Conservation (phyloP, 306 rosid genomes). For the Malus asiatica region DNA sequence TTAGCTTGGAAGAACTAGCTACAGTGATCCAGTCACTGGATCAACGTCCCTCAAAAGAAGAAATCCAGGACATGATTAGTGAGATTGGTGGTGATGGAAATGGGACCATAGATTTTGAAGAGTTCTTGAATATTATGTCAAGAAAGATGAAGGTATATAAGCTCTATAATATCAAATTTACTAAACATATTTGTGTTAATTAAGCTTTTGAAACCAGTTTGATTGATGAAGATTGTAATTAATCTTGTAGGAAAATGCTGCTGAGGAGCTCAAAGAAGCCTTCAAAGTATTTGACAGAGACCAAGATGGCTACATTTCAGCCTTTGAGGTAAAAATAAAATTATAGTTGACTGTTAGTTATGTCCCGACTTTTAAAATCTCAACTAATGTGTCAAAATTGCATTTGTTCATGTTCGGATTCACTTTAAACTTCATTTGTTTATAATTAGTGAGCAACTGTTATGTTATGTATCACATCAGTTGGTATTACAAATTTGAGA, state of each 20-base stretch:
- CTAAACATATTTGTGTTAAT: background rate
- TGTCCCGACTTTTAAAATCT: background rate
- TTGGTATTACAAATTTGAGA: background rate
- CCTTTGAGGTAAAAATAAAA: constrained; percentile 43
- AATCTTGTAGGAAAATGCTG: constrained; percentile 26
- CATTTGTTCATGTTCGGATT: background rate
- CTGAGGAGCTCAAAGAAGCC: constrained; percentile 74
- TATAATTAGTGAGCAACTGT: background rate
- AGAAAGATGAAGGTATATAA: constrained; percentile 40
- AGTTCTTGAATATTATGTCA: constrained; percentile 47
- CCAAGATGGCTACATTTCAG: constrained; percentile 77
- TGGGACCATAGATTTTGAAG: constrained; percentile 38
- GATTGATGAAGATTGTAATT: background rate
- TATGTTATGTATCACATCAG: no score
- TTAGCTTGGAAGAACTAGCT: constrained; percentile 33
- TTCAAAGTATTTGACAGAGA: constrained; percentile 80
- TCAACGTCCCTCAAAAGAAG: constrained; percentile 38
- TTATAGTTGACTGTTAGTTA: background rate
- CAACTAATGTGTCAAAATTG: background rate
- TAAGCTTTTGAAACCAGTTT: background rate
- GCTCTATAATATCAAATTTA: background rate
- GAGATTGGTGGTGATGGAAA: constrained; percentile 31
- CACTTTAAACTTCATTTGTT: background rate
- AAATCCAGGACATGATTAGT: constrained; percentile 36
- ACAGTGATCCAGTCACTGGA: constrained; percentile 31